These are phyloP conservation scores for Cryptosporidium meleagridis DNA, from an alignment of 169 alveolate species.

Conservation along the genomic window DNA sequence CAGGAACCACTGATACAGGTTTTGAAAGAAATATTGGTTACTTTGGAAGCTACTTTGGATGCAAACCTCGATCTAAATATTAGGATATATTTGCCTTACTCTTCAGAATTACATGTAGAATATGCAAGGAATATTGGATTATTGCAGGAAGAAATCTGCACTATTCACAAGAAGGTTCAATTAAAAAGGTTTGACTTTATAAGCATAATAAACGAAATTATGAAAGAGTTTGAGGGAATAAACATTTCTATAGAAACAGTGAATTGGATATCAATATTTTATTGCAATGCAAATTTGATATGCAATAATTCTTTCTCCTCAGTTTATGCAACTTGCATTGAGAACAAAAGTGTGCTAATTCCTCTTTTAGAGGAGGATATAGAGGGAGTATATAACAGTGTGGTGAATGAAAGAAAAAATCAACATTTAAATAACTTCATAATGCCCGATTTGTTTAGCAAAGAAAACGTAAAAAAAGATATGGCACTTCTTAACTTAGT, in stretches of 20 bases:
- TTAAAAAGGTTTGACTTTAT: background rate
- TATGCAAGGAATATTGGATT: constrained; percentile 32
- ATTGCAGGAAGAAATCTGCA: background rate
- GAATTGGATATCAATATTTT: constrained; percentile 10
- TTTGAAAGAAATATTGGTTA: background rate
- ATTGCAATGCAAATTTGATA: background rate
- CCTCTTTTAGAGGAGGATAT: constrained; percentile 15
- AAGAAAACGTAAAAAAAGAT: constrained; percentile 23
- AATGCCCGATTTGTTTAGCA: constrained; percentile 41
- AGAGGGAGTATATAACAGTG: background rate
- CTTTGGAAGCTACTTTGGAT: background rate
- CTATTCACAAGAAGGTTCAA: background rate
- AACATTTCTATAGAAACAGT: background rate
- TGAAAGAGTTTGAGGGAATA: background rate
- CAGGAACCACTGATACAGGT: constrained; percentile 41
- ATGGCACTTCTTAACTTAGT: constrained; percentile 1
- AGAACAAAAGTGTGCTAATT: background rate
- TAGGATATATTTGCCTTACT: constrained; percentile 31
- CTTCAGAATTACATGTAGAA: constrained; percentile 28
- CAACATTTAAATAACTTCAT: background rate
- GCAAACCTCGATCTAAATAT: background rate
- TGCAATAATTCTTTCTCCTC: background rate
- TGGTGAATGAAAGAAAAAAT: background rate
- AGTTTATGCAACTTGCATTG: constrained; percentile 14
- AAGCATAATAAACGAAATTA: background rate